phyloP scores from a whole-genome alignment of 495 filamentous ascomycete genomes.

The Cladorrhinum samala region DNA sequence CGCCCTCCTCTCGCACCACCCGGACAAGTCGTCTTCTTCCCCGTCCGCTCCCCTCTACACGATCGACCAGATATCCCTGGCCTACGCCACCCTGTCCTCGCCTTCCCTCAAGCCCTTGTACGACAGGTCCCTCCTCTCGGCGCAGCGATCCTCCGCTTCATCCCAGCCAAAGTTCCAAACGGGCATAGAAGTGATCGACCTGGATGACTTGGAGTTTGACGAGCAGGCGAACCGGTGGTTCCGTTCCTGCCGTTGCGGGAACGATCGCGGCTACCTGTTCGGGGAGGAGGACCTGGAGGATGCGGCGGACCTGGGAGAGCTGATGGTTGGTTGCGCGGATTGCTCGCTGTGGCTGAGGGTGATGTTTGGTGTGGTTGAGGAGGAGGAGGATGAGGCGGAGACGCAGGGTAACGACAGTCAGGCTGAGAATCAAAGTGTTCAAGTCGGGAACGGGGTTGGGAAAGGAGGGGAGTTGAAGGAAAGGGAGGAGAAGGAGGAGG shows the following conservation, averaged over 20 bases:
- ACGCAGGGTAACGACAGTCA: neutral
- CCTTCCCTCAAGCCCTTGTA: slow-evolving; percentile 56
- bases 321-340: slow-evolving; percentile 70
- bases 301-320: slow-evolving; percentile 56
- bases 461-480: neutral
- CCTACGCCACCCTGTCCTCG: slow-evolving; percentile 65
- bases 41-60: slow-evolving; percentile 26
- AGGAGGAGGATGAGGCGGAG: slow-evolving; percentile 23
- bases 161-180: slow-evolving; percentile 47
- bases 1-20: slow-evolving; percentile 72
- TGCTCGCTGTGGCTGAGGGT: slow-evolving; percentile 81
- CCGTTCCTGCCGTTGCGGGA: slow-evolving; percentile 73
- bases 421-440: neutral
- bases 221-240: slow-evolving; percentile 49
- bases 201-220: slow-evolving; percentile 37
- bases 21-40: slow-evolving; percentile 54
- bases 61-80: slow-evolving; percentile 73
- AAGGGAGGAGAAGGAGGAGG: too few species aligned
- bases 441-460: neutral
- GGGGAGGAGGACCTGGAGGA: slow-evolving; percentile 66
- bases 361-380: slow-evolving; percentile 59
- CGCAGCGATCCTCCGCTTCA: neutral
- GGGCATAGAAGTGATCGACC: slow-evolving; percentile 60
- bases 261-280: slow-evolving; percentile 63
- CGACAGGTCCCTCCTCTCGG: slow-evolving; percentile 50